Conservation (phyloP, 352 stramenopile genomes). For the Pythium sukuiense region DNA sequence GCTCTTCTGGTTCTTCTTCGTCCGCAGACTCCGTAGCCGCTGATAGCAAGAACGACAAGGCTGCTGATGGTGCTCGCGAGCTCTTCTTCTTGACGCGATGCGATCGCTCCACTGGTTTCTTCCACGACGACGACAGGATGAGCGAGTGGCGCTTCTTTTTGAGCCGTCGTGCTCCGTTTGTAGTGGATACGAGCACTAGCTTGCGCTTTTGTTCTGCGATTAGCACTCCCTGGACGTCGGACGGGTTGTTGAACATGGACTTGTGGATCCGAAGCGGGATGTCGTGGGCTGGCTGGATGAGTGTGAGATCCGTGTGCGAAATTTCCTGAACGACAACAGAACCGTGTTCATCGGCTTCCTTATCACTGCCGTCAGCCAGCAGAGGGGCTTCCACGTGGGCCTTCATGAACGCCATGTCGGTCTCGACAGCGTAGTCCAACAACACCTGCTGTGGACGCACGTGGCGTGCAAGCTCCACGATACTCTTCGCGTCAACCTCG, state of each 20-base stretch:
- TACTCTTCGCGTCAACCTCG: slow-evolving; percentile 84
- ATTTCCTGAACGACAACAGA: slow-evolving; percentile 22
- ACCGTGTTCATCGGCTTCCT: neutral
- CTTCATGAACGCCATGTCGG: slow-evolving; percentile 70
- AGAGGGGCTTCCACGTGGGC: slow-evolving; percentile 39
- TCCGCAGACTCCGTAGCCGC: slow-evolving; percentile 67
- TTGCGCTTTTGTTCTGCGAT: slow-evolving; percentile 84
- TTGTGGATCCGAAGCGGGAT: slow-evolving; percentile 85
- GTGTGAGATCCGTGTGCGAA: slow-evolving; percentile 9
- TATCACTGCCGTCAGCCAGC: neutral
- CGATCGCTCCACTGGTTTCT: slow-evolving; percentile 69
- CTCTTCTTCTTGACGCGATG: slow-evolving; percentile 75
- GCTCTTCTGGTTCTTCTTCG: slow-evolving; percentile 69
- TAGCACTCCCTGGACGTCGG: slow-evolving; percentile 71
- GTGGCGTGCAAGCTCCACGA: slow-evolving; percentile 68
- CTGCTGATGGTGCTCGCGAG: slow-evolving; percentile 51
- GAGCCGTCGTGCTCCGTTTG: slow-evolving; percentile 63
- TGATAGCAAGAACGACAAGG: slow-evolving; percentile 80
- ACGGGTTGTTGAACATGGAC: slow-evolving; percentile 81
- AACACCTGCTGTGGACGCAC: slow-evolving; percentile 62
- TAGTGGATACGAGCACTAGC: slow-evolving; percentile 66
- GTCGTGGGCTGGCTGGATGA: slow-evolving; percentile 33
- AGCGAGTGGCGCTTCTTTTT: slow-evolving; percentile 89
- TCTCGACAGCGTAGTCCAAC: slow-evolving; percentile 56
- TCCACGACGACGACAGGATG: slow-evolving; percentile 80